Conservation (phyloP, 495 filamentous ascomycete genomes). For the Hypoxylon lenormandii region DNA sequence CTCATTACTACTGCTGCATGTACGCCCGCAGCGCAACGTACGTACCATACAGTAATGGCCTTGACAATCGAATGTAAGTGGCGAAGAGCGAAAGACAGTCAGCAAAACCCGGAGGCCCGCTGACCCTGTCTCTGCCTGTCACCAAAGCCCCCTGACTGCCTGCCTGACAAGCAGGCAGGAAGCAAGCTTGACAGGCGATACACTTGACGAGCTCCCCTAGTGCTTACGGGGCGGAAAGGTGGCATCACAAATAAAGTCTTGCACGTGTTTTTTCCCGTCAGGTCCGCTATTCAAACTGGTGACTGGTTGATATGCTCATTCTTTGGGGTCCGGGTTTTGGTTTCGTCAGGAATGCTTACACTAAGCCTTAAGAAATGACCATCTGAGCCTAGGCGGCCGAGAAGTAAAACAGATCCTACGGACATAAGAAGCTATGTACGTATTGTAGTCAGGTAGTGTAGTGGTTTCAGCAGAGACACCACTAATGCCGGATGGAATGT, state of each 20-base stretch:
- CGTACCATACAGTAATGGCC: constrained; percentile 24
- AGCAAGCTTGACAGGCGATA: constrained; percentile 18
- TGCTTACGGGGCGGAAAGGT: constrained; percentile 41
- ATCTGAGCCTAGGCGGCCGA: not conserved
- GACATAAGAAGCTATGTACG: not conserved
- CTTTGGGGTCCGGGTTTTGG: constrained; percentile 6
- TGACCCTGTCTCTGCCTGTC: constrained; percentile 15
- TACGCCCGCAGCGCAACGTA: constrained; percentile 1
- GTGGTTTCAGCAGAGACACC: constrained; percentile 9
- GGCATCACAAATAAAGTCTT: constrained; percentile 25
- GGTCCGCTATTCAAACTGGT: constrained; percentile 6
- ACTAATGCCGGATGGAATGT: constrained; percentile 31
- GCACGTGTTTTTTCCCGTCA: constrained; percentile 28
- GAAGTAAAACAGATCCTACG: not conserved
- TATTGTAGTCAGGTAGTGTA: too few species aligned
- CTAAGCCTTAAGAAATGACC: constrained; percentile 22
- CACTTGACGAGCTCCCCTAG: constrained; percentile 39
- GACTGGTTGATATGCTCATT: too few species aligned
- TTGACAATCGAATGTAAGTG: constrained; percentile 23
- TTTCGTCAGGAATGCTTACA: constrained; percentile 20
- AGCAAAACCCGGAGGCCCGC: constrained; percentile 38
- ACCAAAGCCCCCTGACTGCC: constrained; percentile 35
- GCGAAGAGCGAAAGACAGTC: constrained; percentile 44
- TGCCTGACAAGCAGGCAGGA: too few species aligned
- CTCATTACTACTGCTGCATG: constrained; percentile 31